Conservation (phyloP, 345 rosid species). For the Linum lewisii region DNA sequence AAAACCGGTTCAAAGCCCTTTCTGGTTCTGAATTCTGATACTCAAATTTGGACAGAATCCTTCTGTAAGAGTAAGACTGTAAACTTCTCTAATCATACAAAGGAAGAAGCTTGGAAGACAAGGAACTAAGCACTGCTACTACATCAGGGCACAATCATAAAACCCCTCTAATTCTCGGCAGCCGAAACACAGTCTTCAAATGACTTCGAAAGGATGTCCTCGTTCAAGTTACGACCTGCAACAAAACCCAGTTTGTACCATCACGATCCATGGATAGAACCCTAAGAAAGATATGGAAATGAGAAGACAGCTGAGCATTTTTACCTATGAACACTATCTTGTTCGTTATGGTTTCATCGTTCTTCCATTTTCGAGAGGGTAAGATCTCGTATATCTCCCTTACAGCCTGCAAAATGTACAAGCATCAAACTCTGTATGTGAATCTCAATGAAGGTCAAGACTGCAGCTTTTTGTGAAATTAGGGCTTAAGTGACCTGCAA, state of each 20-base stretch:
- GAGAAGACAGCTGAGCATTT: constrained; percentile 1
- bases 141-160: neutral
- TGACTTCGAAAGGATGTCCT: constrained; percentile 43
- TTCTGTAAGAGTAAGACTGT: too few species aligned
- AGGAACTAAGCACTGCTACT: neutral
- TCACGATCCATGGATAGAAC: neutral
- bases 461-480: too few species aligned
- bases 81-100: too few species aligned
- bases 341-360: constrained; percentile 40
- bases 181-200: constrained; percentile 35
- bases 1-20: too few species aligned
- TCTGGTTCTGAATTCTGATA: too few species aligned
- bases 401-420: constrained; percentile 52
- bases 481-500: constrained; percentile 51
- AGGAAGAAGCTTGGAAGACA: too few species aligned
- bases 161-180: neutral
- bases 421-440: constrained; percentile 3
- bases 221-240: constrained; percentile 71
- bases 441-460: neutral
- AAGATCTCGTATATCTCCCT: constrained; percentile 88
- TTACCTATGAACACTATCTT: constrained; percentile 86
- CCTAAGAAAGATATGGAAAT: constrained; percentile 8
- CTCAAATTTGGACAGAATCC: too few species aligned
- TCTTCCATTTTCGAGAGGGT: constrained; percentile 70
- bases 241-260: neutral